A percentile compares a stretch with the other conserved stretches of the same genome.
Conservation (phyloP, 805 yeast species). For the Candida vaughaniae region DNA sequence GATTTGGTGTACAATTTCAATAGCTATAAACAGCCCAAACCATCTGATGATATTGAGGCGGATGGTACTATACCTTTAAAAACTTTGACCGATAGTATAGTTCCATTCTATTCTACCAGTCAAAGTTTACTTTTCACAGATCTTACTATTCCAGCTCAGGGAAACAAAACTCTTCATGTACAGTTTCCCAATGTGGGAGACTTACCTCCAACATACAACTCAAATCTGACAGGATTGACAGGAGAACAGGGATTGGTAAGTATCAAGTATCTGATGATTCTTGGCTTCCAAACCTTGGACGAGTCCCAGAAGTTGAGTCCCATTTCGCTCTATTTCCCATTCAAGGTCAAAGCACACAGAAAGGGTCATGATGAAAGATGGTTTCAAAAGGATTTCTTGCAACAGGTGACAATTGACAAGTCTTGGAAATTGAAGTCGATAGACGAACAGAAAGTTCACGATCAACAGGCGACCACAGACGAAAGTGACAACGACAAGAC, state of each 20-base stretch:
- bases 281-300: conserved; percentile 25
- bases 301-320: conserved; percentile 16
- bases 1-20: conserved; percentile 35
- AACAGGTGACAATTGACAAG: conserved; percentile 22
- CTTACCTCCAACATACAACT: conserved; percentile 42
- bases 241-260: conserved; percentile 41
- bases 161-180: conserved; percentile 20
- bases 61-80: conserved; percentile 17
- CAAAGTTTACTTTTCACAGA: conserved; percentile 40
- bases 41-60: conserved; percentile 5
- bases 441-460: background rate
- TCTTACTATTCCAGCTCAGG: conserved; percentile 18
- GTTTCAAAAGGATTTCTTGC: conserved; percentile 29
- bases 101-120: conserved; percentile 41
- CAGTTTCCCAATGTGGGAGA: conserved; percentile 22
- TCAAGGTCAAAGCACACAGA: conserved; percentile 24
- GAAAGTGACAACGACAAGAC: background rate
- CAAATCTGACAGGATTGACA: conserved; percentile 38
- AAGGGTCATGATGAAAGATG: conserved; percentile 26
- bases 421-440: conserved; percentile 25
- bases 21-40: conserved; percentile 15
- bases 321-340: conserved; percentile 35
- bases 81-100: conserved; percentile 29
- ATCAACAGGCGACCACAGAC: conserved; percentile 1
- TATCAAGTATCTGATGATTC: conserved; percentile 34